phyloP scores from a whole-genome alignment of 2,329 filamentous ascomycete species.

The Dichotomopilus funicola region DNA sequence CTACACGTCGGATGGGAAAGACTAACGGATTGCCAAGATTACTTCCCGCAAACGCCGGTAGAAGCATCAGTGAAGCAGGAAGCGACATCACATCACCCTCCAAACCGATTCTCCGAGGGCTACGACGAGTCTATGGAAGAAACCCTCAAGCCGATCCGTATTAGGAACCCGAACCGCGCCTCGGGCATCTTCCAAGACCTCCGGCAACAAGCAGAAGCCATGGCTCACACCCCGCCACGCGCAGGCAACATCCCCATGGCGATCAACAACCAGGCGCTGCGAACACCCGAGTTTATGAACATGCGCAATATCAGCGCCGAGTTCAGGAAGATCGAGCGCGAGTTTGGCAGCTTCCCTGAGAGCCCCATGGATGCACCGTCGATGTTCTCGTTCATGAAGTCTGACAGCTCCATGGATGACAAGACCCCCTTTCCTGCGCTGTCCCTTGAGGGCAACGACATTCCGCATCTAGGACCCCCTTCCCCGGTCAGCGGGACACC shows the following conservation, averaged over 20 bases:
- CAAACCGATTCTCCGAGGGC: conserved; percentile 50
- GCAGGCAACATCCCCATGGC: conserved; percentile 40
- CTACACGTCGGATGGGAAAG: no score
- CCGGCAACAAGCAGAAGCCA: conserved; percentile 48
- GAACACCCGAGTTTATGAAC: conserved; percentile 51
- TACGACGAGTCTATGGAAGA: conserved; percentile 63
- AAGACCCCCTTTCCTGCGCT: conserved; percentile 35
- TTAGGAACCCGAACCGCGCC: conserved; percentile 34
- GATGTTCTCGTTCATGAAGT: conserved; percentile 42
- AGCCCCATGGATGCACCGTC: conserved; percentile 39
- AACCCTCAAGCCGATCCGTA: conserved; percentile 52
- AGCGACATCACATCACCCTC: conserved; percentile 24
- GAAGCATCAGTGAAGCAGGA: conserved; percentile 51
- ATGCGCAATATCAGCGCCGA: conserved; percentile 30
- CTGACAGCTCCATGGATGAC: conserved; percentile 34
- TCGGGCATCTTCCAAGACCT: conserved; percentile 54
- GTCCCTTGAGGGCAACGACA: conserved; percentile 19
- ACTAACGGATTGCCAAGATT: conserved; percentile 39
- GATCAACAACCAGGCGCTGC: conserved; percentile 45
- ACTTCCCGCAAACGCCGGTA: conserved; percentile 61
- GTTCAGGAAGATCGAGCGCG: conserved; percentile 31
- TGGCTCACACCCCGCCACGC: conserved; percentile 50
- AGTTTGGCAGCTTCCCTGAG: conserved; percentile 30
- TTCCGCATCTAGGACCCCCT: conserved; percentile 15
- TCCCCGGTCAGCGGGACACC: conserved; percentile 10